Conservation (phyloP, 768 basidiomycete species). For the Dioszegia hungarica region DNA sequence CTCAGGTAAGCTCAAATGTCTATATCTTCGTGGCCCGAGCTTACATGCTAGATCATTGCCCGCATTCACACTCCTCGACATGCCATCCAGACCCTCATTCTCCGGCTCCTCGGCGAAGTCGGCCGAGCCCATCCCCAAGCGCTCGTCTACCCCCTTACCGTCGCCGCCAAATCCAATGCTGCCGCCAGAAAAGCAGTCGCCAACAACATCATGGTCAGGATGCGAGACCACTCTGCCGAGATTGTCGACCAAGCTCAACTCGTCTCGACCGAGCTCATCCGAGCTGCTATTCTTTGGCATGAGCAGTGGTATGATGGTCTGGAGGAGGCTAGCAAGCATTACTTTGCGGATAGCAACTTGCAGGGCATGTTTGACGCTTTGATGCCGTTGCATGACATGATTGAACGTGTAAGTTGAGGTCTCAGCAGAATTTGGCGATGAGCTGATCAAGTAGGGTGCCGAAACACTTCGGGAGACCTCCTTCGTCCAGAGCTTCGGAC, state of each 20-base stretch:
- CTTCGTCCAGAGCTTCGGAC: slow-evolving; percentile 87
- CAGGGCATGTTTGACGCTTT: slow-evolving; percentile 92
- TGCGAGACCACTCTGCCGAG: slow-evolving; percentile 80
- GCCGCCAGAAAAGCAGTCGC: slow-evolving; percentile 74
- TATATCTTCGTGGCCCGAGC: background rate
- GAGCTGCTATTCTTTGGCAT: slow-evolving; percentile 97
- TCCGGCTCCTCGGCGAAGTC: slow-evolving; percentile 79
- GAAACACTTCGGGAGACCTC: slow-evolving; percentile 91
- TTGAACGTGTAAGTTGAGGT: slow-evolving; percentile 61
- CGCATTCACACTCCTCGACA: slow-evolving; percentile 90
- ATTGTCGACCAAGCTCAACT: slow-evolving; percentile 82
- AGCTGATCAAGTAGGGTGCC: slow-evolving; percentile 63
- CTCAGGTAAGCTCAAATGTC: slow-evolving; percentile 61
- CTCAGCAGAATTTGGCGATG: background rate
- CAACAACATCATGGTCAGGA: slow-evolving; percentile 76
- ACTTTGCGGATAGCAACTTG: slow-evolving; percentile 95
- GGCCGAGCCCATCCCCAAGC: slow-evolving; percentile 97
- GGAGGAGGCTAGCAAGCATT: slow-evolving; percentile 92
- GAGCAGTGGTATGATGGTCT: slow-evolving; percentile 98
- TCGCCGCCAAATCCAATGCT: slow-evolving; percentile 94
- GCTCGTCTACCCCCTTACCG: slow-evolving; percentile 84
- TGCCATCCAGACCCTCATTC: slow-evolving; percentile 82
- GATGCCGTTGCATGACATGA: slow-evolving; percentile 85
- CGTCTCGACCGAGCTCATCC: slow-evolving; percentile 89
- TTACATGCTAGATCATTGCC: slow-evolving; percentile 75